A percentile compares a stretch with the other conserved stretches of the same genome.
Evolutionary conservation across 192 early-diverging fungal genomes (phyloP).

Genomic region (Coemansia sp.): DNA sequence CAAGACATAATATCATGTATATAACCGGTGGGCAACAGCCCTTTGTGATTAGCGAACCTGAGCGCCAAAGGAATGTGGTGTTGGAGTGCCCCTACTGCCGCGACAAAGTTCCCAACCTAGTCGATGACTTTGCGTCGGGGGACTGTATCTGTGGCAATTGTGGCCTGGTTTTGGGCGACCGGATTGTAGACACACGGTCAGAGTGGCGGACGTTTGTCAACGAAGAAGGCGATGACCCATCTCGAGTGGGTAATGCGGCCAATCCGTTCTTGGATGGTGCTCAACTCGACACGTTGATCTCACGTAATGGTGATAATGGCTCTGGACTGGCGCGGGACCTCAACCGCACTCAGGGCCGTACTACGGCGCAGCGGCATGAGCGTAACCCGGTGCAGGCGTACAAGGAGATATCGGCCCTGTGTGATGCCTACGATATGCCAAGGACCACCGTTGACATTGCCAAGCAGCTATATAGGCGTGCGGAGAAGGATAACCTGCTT

Average conservation of each 20-base stretch:
- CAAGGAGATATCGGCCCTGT: slow-evolving; percentile 85
- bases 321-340: slow-evolving; percentile 44
- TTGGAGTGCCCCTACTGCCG: slow-evolving; percentile 77
- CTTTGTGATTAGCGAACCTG: background rate
- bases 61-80: slow-evolving; percentile 15
- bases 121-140: slow-evolving; percentile 93
- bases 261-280: slow-evolving; percentile 43
- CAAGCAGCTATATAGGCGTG: slow-evolving; percentile 90
- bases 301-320: slow-evolving; percentile 78
- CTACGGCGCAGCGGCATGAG: slow-evolving; percentile 73
- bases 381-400: slow-evolving; percentile 80
- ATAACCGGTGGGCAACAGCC: background rate
- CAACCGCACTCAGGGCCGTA: slow-evolving; percentile 55
- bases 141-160: slow-evolving; percentile 96
- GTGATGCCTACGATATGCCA: slow-evolving; percentile 80
- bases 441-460: slow-evolving; percentile 83
- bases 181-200: slow-evolving; percentile 97
- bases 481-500: slow-evolving; percentile 83
- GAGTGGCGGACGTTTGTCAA: slow-evolving; percentile 84
- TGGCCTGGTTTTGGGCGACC: slow-evolving; percentile 88
- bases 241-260: slow-evolving; percentile 46
- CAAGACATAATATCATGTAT: background rate
- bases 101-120: slow-evolving; percentile 83
- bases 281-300: slow-evolving; percentile 62
- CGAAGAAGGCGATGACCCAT: slow-evolving; percentile 49